These are phyloP conservation scores for Hevea brasiliensis DNA, from an alignment of 345 rosid species.

Conservation along the genomic window DNA sequence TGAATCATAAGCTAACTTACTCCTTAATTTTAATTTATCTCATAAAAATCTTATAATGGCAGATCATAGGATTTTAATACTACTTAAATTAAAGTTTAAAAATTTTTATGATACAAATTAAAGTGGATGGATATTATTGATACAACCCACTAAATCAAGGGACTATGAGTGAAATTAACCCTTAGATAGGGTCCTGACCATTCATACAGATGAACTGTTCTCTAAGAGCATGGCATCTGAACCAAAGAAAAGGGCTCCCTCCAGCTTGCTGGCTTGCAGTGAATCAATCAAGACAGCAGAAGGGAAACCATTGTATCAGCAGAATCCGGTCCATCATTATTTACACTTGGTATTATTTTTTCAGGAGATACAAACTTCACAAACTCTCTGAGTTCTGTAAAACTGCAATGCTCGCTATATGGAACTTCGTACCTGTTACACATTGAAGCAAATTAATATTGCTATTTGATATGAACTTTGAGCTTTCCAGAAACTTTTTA, in stretches of 20 bases:
- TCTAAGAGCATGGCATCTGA: not conserved
- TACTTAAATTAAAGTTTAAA: no score
- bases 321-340: constrained; percentile 75
- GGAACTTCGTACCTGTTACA: constrained; percentile 86
- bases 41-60: no score
- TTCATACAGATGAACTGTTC: not conserved
- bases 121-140: no score
- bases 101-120: no score
- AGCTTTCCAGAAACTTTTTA: not conserved
- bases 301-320: constrained; percentile 72
- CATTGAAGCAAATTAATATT: not conserved
- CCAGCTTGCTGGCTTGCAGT: not conserved
- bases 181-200: not conserved
- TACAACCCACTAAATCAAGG: no score
- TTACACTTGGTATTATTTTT: constrained; percentile 80
- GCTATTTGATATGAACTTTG: not conserved
- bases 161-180: no score
- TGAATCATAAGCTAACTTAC: no score
- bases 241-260: not conserved
- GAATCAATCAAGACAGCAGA: constrained; percentile 39
- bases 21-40: no score
- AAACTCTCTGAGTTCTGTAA: constrained; percentile 76
- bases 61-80: no score
- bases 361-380: constrained; percentile 70
- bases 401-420: constrained; percentile 91